Percentiles rank a stretch among this genome's conserved stretches.
These are phyloP conservation scores for Pezizomycotina sp. DNA, from an alignment of 2,329 filamentous ascomycete species.

Conservation along the genomic window DNA sequence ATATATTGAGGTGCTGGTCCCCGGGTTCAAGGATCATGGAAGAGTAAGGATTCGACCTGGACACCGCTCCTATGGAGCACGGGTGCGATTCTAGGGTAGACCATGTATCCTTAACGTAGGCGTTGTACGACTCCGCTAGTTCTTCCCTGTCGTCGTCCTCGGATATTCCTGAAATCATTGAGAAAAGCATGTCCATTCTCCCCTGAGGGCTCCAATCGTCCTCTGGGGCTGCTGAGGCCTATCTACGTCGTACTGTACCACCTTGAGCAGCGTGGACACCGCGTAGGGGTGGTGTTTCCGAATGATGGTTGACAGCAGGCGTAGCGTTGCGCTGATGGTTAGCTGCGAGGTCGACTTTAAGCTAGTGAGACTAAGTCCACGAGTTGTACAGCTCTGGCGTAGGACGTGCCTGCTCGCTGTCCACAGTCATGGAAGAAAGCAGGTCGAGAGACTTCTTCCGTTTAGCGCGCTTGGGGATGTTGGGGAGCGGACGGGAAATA, in stretches of 20 bases:
- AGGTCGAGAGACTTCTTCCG: constrained; percentile 81
- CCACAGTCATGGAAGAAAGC: constrained; percentile 59
- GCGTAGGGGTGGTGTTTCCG: constrained; percentile 79
- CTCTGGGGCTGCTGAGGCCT: too few relatives aligned
- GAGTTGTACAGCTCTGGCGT: constrained; percentile 85
- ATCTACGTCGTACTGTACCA: too few relatives aligned
- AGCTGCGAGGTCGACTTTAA: constrained; percentile 70
- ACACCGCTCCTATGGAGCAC: constrained; percentile 55
- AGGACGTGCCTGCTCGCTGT: constrained; percentile 53
- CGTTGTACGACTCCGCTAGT: constrained; percentile 45
- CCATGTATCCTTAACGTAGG: constrained; percentile 54
- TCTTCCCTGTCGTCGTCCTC: constrained; percentile 52
- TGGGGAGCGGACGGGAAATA: constrained; percentile 35
- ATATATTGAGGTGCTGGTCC: constrained; percentile 44
- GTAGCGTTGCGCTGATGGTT: constrained; percentile 76
- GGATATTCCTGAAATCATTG: constrained; percentile 50
- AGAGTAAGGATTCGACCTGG: constrained; percentile 26
- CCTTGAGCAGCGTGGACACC: constrained; percentile 56
- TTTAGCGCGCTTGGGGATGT: constrained; percentile 41
- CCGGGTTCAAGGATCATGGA: constrained; percentile 14
- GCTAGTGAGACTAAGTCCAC: constrained; percentile 82
- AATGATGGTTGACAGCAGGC: constrained; percentile 70
- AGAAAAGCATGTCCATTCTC: constrained; percentile 56
- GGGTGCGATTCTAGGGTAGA: constrained; percentile 53
- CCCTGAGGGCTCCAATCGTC: constrained; percentile 38